phyloP scores from a whole-genome alignment of 768 basidiomycete species.

The Amanita thiersii region DNA sequence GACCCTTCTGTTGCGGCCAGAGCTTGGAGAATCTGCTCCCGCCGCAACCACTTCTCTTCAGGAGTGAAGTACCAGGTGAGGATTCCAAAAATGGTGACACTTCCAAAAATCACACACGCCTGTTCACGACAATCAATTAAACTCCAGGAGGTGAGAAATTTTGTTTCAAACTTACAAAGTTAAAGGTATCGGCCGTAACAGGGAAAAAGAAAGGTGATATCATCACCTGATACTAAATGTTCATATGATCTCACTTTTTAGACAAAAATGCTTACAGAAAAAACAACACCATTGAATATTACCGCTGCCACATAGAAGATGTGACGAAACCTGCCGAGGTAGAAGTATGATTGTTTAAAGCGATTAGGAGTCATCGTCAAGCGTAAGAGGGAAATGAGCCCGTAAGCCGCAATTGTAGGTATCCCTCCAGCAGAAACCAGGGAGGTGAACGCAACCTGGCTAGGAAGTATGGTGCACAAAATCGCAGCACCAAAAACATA shows the following conservation, averaged over 20 bases:
- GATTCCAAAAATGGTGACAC: conserved; percentile 71
- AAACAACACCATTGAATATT: conserved; percentile 67
- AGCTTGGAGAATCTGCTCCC: conserved; percentile 49
- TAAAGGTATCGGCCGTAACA: conserved; percentile 67
- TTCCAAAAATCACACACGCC: conserved; percentile 74
- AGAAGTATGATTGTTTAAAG: conserved; percentile 70
- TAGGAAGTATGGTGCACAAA: conserved; percentile 85
- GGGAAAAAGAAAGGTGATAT: conserved; percentile 88
- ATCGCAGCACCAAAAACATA: conserved; percentile 66
- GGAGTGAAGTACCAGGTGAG: conserved; percentile 75
- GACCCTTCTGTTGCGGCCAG: conserved; percentile 28
- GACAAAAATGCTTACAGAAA: conserved; percentile 44
- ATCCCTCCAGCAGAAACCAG: conserved; percentile 80
- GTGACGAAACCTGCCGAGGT: conserved; percentile 55
- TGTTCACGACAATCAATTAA: conserved; percentile 21
- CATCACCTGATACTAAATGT: conserved; percentile 44
- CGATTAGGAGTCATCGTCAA: conserved; percentile 69
- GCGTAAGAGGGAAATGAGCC: conserved; percentile 68
- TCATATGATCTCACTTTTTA: conserved; percentile 3
- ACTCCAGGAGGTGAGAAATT: not conserved
- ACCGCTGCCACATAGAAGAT: conserved; percentile 63
- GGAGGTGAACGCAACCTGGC: conserved; percentile 88
- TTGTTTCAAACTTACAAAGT: conserved; percentile 54
- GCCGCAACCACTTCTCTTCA: conserved; percentile 71
- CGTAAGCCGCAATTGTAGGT: conserved; percentile 86